Evolutionary conservation across 1,284 basidiomycete genomes (phyloP), one percentile per base, ranked within the genome.

Genomic region (Blastosporella zonata): DNA sequence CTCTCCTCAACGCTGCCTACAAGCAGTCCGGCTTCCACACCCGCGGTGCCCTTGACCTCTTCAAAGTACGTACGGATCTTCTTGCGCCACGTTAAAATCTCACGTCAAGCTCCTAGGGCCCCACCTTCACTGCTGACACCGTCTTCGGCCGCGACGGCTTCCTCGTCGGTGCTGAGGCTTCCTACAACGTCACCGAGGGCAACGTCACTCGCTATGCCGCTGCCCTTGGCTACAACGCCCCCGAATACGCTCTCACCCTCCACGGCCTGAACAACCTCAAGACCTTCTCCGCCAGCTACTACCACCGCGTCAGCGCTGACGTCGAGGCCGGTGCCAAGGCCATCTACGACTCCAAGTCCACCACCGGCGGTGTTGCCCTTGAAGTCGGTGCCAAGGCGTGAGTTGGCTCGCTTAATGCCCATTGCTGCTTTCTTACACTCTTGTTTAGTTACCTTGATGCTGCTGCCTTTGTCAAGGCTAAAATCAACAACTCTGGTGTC

Each of bases 291-390:
- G 97, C 96, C 60, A 93, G 89, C 71, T 99, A 98, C 84, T 99
- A 98, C 81, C 97, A 99, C 84, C 90, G 90, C 62, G 95, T 99
- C 67, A 90, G 80, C 70, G 68, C 74, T 61, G 95, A 98, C 67
- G 93, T 97, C 54, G 96, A 99, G 79, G 97, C 94, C 57, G 95
- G 94, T 69, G 96, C 95, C 62, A 95, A 95, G 81, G 93, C 96
- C 47, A 84, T 96, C 68, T 99, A 97, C 73, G 94, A 98, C 77
- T 83, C 89, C 71, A 96, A 97, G 78, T 79, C 87, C 51, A 88
- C 92, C 60, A 84, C 90, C 59, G 83, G 86, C 57, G 87, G 87
- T 71, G 91, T 98, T 67, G 83, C 82, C 57, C 83, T 99, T 64
- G 96, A 99, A 75, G 94, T 99, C 58, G 96, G 96, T 66, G 84